Base-by-base conservation (phyloP, 805 yeast genomes). In the Yarrowia divulgata region DNA sequence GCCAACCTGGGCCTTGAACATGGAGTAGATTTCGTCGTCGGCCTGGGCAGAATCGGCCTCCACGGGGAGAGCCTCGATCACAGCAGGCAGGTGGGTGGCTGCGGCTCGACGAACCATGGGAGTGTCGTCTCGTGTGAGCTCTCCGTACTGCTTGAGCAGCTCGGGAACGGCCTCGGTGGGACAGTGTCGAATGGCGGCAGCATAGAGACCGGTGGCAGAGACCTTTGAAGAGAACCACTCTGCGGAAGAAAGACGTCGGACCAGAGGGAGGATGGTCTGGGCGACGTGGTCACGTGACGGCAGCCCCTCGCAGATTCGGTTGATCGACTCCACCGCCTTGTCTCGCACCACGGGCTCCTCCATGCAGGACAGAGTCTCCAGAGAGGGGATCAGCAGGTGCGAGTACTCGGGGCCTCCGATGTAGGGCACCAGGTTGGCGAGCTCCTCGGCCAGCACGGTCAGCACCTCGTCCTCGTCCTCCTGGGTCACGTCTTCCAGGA, bases 381-480 rank as follows among this genome's bases (percentile, higher is more conserved):
- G 85, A 4, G 92, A 87, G 69, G 85, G 84, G 70, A 87, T 79
- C 64, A 90, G 77, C 49, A 84, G 75, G 40, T 87, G 81, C 10
- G 91, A 90, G 75, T 82, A 83, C 71, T 86, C 83, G 13, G 85
- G 73, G 69, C 99, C 99, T 60, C 99, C 99, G 69, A 95, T 87
- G 70, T 87, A 85, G 6, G 97, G 97, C 43, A 93, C 87, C 78
- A 95, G 94, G 69, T 86, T 85, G 60, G 97, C 97, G 74, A 95
- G 81, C 81, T 93, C 94, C 74, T 90, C 91, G 3, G 98, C 98
- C 72, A 96, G 84, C 23, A 93, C 94, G 1, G 97, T 91, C 79
- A 94, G 89, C 8, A 95, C 97, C 80, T 95, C 99, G 79, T 95
- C 99, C 80, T 95, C 99, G 78, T 96, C 99, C 75, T 95, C 99